A percentile compares a stretch with the other conserved stretches of the same genome.
These are phyloP conservation scores for Coleophoma cylindrospora DNA, from an alignment of 2,329 filamentous ascomycete species.

Conservation along the genomic window DNA sequence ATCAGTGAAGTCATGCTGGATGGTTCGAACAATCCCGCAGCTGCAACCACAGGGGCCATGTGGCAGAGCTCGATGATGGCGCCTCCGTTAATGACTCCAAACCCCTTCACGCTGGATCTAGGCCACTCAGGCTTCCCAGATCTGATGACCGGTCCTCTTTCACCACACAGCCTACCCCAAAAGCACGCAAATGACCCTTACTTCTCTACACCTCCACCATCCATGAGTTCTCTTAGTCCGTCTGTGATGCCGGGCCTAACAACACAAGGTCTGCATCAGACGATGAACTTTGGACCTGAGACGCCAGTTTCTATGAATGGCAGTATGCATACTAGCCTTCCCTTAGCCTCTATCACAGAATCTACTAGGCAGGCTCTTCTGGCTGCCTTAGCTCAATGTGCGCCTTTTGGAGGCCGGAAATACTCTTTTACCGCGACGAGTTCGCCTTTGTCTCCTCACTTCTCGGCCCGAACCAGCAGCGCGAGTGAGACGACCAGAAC, in stretches of 20 bases:
- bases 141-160: slow-evolving; percentile 67
- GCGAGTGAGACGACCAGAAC: slow-evolving; percentile 45
- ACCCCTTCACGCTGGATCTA: slow-evolving; percentile 71
- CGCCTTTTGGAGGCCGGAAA: slow-evolving; percentile 54
- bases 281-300: slow-evolving; percentile 66
- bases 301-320: slow-evolving; percentile 68
- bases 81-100: slow-evolving; percentile 59
- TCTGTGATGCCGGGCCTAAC: slow-evolving; percentile 63
- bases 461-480: slow-evolving; percentile 43
- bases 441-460: slow-evolving; percentile 49
- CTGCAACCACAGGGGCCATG: slow-evolving; percentile 50
- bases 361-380: slow-evolving; percentile 57
- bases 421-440: slow-evolving; percentile 55
- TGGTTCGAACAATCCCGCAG: slow-evolving; percentile 61
- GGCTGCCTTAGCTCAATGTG: slow-evolving; percentile 51
- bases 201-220: slow-evolving; percentile 73
- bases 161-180: slow-evolving; percentile 68
- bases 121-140: slow-evolving; percentile 72
- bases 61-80: slow-evolving; percentile 68
- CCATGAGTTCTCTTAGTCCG: slow-evolving; percentile 68
- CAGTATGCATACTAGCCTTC: slow-evolving; percentile 47
- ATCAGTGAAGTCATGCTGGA: slow-evolving; percentile 91
- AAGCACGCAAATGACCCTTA: slow-evolving; percentile 70
- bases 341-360: slow-evolving; percentile 61
- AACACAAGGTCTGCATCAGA: slow-evolving; percentile 56